Conservation (phyloP, 768 basidiomycete genomes). For the Pisolithus microcarpus region DNA sequence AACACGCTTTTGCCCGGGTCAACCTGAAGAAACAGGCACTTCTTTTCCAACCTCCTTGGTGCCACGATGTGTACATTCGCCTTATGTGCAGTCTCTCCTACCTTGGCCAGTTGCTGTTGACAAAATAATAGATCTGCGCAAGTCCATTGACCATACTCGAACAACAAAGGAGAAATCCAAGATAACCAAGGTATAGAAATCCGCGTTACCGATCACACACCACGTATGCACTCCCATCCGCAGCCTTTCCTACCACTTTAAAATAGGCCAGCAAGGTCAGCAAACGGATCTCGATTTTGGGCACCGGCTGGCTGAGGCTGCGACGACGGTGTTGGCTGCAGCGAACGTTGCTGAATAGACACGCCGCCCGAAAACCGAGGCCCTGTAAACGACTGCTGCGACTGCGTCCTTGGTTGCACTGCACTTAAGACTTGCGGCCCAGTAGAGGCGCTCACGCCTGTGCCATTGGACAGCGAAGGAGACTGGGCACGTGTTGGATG, state of each 20-base stretch:
- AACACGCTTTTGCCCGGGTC: too few relatives aligned
- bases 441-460: background rate
- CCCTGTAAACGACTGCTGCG: constrained; percentile 1
- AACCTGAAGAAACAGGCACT: too few relatives aligned
- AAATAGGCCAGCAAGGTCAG: constrained; percentile 73
- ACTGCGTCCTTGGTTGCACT: constrained; percentile 15
- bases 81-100: background rate
- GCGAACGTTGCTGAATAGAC: background rate
- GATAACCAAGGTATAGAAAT: background rate
- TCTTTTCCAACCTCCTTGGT: too few relatives aligned
- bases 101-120: too few relatives aligned
- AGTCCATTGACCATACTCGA: background rate
- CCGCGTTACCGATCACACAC: background rate
- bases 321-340: background rate
- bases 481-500: constrained; percentile 6
- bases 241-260: constrained; percentile 22
- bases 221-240: background rate
- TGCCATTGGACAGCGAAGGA: background rate
- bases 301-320: constrained; percentile 18
- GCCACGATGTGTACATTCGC: too few relatives aligned
- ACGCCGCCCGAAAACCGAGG: background rate
- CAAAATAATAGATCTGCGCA: background rate
- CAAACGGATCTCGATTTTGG: constrained; percentile 71
- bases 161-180: background rate
- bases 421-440: constrained; percentile 7